phyloP scores from a whole-genome alignment of 1,284 basidiomycete species.

The Ustilago esculenta region DNA sequence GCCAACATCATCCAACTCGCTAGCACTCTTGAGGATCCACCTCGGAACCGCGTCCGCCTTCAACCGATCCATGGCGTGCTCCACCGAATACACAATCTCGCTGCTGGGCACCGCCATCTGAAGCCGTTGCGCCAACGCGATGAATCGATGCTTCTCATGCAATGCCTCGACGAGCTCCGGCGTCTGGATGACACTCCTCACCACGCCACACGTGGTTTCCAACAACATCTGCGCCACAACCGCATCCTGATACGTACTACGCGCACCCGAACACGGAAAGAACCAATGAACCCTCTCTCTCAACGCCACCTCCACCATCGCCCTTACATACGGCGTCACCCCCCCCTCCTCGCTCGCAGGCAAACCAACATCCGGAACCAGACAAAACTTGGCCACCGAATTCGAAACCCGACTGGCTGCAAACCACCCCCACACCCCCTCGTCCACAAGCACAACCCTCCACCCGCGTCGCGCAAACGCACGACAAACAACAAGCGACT shows the following conservation, averaged over 20 bases:
- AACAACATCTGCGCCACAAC: slow-evolving; percentile 66
- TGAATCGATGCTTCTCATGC: slow-evolving; percentile 68
- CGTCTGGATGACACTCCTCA: slow-evolving; percentile 67
- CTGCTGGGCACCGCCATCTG: slow-evolving; percentile 66
- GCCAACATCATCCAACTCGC: slow-evolving; percentile 67
- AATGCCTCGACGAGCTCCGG: slow-evolving; percentile 67
- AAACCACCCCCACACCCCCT: slow-evolving; percentile 67
- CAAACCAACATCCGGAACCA: slow-evolving; percentile 37
- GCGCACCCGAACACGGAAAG: slow-evolving; percentile 69
- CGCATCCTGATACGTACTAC: slow-evolving; percentile 68
- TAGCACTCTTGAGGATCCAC: slow-evolving; percentile 66
- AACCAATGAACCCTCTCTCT: slow-evolving; percentile 66
- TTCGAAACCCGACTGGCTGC: slow-evolving; percentile 68
- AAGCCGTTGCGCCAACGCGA: slow-evolving; percentile 66
- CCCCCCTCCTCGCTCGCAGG: background rate
- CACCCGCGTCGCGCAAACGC: slow-evolving; percentile 68
- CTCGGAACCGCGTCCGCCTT: slow-evolving; percentile 20
- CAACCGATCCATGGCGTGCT: slow-evolving; percentile 66
- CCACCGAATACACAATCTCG: slow-evolving; percentile 63
- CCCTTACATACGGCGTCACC: slow-evolving; percentile 59
- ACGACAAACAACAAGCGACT: slow-evolving; percentile 68
- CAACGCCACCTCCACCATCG: slow-evolving; percentile 63
- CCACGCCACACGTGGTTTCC: slow-evolving; percentile 45
- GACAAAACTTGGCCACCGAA: slow-evolving; percentile 54
- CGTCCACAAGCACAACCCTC: slow-evolving; percentile 69